Evolutionary conservation across 1,284 basidiomycete genomes (phyloP), one percentile per base, ranked within the genome.

Genomic region (Takashimella tepidaria): DNA sequence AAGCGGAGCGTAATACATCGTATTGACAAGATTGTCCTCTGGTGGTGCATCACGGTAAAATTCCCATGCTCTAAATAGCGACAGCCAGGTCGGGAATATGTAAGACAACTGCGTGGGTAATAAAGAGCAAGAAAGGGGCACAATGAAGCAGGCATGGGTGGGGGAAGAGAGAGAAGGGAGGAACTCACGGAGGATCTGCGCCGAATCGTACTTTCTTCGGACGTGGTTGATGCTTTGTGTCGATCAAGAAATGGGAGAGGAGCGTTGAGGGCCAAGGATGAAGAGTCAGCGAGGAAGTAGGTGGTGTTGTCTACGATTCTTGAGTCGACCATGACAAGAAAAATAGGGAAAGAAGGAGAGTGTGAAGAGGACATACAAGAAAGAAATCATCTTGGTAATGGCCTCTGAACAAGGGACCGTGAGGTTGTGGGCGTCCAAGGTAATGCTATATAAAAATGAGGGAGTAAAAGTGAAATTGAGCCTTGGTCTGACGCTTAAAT

Each of bases 21-120:
- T 59, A 41, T 63, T 63, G 5, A 53, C 59, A 21, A 57, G 60
- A 27, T 63, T 63, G 47, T 63, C 59, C 22, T 45, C 54, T 10
- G 59, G 13, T 5, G 59, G 57, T 1, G 53, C 56, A 41, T 57
- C 48, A n/a, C 49, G 45, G 44, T 63, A 59, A 46, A 63, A 63
- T 47, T 63, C 59, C 61, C 61, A 63, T 13, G 59, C 57, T 4
- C 61, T 63, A 10, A 11, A n/a, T 1, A 19, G 40, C 10, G 43
- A 10, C 43, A 20, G 22, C 45, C n/a, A n/a, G n/a, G n/a, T n/a
- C n/a, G n/a, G n/a, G n/a, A n/a, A n/a, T n/a, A n/a, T n/a, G n/a
- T n/a, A n/a, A n/a, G n/a, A n/a, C n/a, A n/a, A n/a, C n/a, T n/a
- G n/a, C n/a, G n/a, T n/a, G n/a, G n/a, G n/a, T n/a, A n/a, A n/a